Percentiles rank a stretch among this genome's conserved stretches.
These are phyloP conservation scores for Dysphania ambrosioides DNA, from an alignment of 148 eudicot genomes.

Conservation along the genomic window DNA sequence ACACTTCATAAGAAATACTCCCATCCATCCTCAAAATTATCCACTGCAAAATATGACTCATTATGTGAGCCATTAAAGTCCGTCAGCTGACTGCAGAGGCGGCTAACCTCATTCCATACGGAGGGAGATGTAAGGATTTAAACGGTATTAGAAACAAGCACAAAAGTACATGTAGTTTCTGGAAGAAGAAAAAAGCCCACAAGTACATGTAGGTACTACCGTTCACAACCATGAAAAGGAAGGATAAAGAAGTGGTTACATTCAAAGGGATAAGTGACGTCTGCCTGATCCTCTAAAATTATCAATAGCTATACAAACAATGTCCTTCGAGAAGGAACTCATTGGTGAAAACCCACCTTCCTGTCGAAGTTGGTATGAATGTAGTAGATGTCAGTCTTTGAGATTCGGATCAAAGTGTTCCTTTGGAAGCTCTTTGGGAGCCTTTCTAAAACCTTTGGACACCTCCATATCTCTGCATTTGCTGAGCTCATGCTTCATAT, in stretches of 20 bases:
- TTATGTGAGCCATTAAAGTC: neutral
- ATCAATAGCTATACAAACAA: neutral
- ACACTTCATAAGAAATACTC: neutral
- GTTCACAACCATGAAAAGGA: neutral
- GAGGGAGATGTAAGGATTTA: neutral
- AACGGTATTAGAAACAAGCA: neutral
- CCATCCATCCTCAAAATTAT: neutral
- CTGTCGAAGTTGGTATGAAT: neutral
- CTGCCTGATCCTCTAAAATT: neutral
- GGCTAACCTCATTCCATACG: neutral
- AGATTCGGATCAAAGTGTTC: constrained; percentile 53
- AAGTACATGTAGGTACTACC: neutral
- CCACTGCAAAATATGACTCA: neutral
- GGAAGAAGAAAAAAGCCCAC: neutral
- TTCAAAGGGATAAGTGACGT: neutral
- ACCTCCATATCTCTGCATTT: constrained; percentile 70
- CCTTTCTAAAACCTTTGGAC: constrained; percentile 65
- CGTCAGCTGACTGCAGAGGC: neutral
- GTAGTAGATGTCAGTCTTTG: constrained; percentile 22
- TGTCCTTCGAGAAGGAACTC: constrained; percentile 10
- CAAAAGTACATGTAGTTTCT: neutral
- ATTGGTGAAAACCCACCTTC: constrained; percentile 17
- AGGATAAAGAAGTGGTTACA: constrained; percentile 5
- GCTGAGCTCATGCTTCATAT: constrained; percentile 42
- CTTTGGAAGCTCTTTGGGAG: constrained; percentile 46